Evolutionary conservation across 208 protist genomes (phyloP).

Genomic region (Leishmania braziliensis): DNA sequence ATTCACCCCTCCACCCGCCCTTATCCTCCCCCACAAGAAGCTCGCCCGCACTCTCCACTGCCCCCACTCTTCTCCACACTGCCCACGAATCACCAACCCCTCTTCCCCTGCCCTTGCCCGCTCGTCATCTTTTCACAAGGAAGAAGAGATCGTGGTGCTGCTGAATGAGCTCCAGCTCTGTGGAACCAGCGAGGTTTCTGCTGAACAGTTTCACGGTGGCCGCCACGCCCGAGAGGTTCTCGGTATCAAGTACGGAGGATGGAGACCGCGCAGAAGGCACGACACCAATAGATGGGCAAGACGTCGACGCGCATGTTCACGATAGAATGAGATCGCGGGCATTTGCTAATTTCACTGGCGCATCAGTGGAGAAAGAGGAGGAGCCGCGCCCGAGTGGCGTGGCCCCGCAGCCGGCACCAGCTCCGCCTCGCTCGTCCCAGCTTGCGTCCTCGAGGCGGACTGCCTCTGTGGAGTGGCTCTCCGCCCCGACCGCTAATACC

Average conservation of each 20-base stretch:
- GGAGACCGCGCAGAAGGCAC: background rate
- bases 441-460: background rate
- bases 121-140: background rate
- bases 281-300: background rate
- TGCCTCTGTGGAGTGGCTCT: background rate
- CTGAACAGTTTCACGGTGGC: conserved; percentile 30
- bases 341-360: background rate
- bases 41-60: background rate
- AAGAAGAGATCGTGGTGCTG: background rate
- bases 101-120: background rate
- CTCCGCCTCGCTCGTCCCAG: background rate
- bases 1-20: background rate
- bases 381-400: conserved; percentile 19
- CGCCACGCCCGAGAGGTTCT: conserved; percentile 14
- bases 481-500: background rate
- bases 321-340: background rate
- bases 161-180: conserved; percentile 17
- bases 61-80: background rate
- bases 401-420: conserved; percentile 21
- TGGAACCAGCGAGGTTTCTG: conserved; percentile 22
- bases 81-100: background rate
- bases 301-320: background rate
- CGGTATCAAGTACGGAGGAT: background rate
- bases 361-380: conserved; percentile 5
- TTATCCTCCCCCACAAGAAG: background rate